Conservation (phyloP, 768 basidiomycete genomes). For the Leucocoprinus leucothites region DNA sequence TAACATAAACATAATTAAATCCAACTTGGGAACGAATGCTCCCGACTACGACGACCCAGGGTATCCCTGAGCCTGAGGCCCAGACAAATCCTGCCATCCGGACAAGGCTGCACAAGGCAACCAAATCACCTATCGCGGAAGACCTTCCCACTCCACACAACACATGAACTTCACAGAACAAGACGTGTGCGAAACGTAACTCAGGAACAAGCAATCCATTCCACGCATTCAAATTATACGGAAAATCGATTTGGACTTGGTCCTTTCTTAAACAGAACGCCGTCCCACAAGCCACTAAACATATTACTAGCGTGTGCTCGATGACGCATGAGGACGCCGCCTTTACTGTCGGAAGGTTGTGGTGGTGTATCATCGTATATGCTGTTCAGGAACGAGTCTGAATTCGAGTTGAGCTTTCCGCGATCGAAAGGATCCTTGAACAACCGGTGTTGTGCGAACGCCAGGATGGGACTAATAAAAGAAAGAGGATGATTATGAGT, state of each 20-base stretch:
- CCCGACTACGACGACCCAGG: too few species aligned
- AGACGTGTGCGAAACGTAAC: too few species aligned
- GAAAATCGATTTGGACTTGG: conserved; percentile 24
- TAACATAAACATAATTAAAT: too few species aligned
- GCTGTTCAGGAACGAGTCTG: conserved; percentile 8
- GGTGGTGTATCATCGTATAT: conserved; percentile 11
- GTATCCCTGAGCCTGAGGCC: too few species aligned
- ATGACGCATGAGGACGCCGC: conserved; percentile 13
- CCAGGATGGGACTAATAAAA: conserved; percentile 45
- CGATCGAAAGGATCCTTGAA: conserved; percentile 51
- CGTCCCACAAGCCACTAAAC: conserved; percentile 24
- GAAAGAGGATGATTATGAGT: background rate
- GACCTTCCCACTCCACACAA: background rate
- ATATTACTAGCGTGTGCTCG: conserved; percentile 19
- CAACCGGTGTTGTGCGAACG: conserved; percentile 48
- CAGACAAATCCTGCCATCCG: too few species aligned
- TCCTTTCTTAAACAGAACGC: conserved; percentile 17
- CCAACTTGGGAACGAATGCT: too few species aligned
- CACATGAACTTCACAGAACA: background rate
- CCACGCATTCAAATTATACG: conserved; percentile 15
- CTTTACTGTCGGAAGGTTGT: conserved; percentile 1
- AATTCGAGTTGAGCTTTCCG: background rate
- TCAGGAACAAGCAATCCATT: too few species aligned
- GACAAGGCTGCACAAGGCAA: background rate
- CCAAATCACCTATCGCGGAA: background rate